Percentiles rank a stretch among this genome's conserved stretches.
Conservation (phyloP, 1,284 basidiomycete genomes). For the Papiliotrema laurentii region DNA sequence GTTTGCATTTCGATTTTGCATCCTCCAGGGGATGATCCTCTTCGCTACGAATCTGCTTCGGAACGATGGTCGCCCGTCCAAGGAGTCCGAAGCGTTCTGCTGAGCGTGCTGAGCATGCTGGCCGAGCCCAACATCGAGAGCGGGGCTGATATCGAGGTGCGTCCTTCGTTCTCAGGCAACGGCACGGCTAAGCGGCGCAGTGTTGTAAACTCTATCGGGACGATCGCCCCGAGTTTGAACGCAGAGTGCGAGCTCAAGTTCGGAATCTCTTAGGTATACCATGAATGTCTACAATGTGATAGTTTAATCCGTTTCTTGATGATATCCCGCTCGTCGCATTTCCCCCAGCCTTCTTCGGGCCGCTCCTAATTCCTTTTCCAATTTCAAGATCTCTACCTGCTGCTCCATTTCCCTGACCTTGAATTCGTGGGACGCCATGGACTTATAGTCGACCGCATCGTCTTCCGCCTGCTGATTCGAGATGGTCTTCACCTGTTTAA, state of each 20-base stretch:
- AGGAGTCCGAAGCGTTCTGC: constrained; percentile 84
- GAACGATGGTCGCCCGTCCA: constrained; percentile 95
- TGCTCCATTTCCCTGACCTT: constrained; percentile 98
- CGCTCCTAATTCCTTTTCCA: constrained; percentile 92
- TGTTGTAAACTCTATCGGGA: constrained; percentile 93
- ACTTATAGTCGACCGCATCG: constrained; percentile 82
- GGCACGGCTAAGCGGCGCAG: constrained; percentile 13
- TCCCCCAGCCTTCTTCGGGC: constrained; percentile 78
- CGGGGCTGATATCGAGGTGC: constrained; percentile 86
- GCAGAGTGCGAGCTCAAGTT: constrained; percentile 51
- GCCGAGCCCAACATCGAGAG: constrained; percentile 99
- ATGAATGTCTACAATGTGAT: background rate
- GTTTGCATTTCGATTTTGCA: constrained; percentile 99
- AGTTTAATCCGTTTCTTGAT: constrained; percentile 42
- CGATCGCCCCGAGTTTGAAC: constrained; percentile 58
- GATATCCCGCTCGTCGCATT: constrained; percentile 81
- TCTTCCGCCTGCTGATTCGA: constrained; percentile 75
- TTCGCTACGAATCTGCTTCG: constrained; percentile 75
- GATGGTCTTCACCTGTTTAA: constrained; percentile 93
- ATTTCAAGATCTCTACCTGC: constrained; percentile 92
- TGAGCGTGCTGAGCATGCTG: constrained; percentile 98
- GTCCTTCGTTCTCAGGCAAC: constrained; percentile 1
- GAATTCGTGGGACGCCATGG: constrained; percentile 92
- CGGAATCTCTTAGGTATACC: constrained; percentile 49
- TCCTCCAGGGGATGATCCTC: constrained; percentile 83